These are phyloP conservation scores for Ambrosia artemisiifolia DNA, from an alignment of 129 eudicot species.

Conservation along the genomic window DNA sequence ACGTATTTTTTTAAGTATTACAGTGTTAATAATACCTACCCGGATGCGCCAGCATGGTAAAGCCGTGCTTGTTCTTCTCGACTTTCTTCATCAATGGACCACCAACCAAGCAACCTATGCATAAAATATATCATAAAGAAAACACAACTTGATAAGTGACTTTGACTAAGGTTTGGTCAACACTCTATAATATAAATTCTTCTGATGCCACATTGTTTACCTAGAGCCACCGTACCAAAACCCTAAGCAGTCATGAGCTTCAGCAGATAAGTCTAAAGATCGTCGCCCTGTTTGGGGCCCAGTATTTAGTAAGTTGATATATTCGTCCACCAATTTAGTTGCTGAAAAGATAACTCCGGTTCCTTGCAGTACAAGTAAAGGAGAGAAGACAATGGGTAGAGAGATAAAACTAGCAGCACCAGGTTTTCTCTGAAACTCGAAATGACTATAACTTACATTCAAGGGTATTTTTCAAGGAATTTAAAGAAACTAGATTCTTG, in stretches of 20 bases:
- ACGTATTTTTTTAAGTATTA: not conserved
- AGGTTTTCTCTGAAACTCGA: slow-evolving; percentile 54
- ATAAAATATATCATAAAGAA: not conserved
- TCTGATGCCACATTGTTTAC: slow-evolving; percentile 26
- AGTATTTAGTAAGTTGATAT: slow-evolving; percentile 24
- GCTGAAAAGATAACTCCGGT: slow-evolving; percentile 68
- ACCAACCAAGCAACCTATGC: slow-evolving; percentile 85
- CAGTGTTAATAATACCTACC: slow-evolving; percentile 38
- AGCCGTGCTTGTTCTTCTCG: slow-evolving; percentile 82
- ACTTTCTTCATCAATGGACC: slow-evolving; percentile 88
- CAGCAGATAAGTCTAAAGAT: slow-evolving; percentile 45
- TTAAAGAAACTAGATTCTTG: not conserved
- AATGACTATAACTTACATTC: slow-evolving; percentile 4
- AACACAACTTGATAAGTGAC: not conserved
- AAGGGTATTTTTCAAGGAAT: not conserved
- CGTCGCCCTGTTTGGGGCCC: slow-evolving; percentile 47
- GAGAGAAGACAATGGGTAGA: slow-evolving; percentile 58
- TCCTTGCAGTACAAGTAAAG: slow-evolving; percentile 82
- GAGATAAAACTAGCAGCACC: slow-evolving; percentile 53
- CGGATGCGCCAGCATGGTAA: slow-evolving; percentile 55
- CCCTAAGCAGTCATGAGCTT: slow-evolving; percentile 54
- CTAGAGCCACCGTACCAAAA: slow-evolving; percentile 77
- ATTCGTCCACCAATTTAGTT: slow-evolving; percentile 58
- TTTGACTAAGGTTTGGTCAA: not conserved
- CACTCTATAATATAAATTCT: slow-evolving; percentile 5